Evolutionary conservation across 2,329 filamentous ascomycete genomes (phyloP), one percentile per base, ranked within the genome.

Genomic region (Aciculosporium take): DNA sequence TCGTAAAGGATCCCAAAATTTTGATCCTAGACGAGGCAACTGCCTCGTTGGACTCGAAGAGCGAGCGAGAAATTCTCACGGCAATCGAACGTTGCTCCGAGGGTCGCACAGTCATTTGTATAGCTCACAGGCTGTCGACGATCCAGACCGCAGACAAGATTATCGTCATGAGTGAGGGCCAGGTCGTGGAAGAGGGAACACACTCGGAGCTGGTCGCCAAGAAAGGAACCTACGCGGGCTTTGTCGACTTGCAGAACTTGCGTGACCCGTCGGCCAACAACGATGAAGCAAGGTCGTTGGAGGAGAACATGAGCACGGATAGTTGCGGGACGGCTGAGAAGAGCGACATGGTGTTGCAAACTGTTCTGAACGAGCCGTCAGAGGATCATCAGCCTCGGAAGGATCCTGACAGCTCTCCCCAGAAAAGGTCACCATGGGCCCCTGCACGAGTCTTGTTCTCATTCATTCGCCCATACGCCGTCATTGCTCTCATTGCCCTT

Each of bases 11-110:
- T 37, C 61, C 61, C 0, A 57, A 60, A 37, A 73, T 46, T 25
- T 61, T 81, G 1, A 68, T 81, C 15, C 57, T 81, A 1, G 76
- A 81, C 47, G 77, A 81, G 54, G 76, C 41, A 15, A 48, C 44
- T 2, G 41, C 44, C 2, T 33, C 30, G 8, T 12, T 46, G 7
- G 44, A 46, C 25, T 40, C 37, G 6, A 35, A 34, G 12, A 43
- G 33, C 8, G 44, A 45, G 37, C 25, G 17, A 18, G 23, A 33
- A 6, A 45, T 45, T n/a, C 40, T 43, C 12, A 20, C 5, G 3
- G 41, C 41, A 12, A 38, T 46, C 18, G 33, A 38, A 20, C 25
- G 12, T 8, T 21, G 18, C 24, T 30, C 41, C 7, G 24, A 24
- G 29, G 7, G 21, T 7, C 35, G 40, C 17, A 45, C 43, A 1